phyloP scores from a whole-genome alignment of 2,329 filamentous ascomycete species.

The Fusarium keratoplasticum region DNA sequence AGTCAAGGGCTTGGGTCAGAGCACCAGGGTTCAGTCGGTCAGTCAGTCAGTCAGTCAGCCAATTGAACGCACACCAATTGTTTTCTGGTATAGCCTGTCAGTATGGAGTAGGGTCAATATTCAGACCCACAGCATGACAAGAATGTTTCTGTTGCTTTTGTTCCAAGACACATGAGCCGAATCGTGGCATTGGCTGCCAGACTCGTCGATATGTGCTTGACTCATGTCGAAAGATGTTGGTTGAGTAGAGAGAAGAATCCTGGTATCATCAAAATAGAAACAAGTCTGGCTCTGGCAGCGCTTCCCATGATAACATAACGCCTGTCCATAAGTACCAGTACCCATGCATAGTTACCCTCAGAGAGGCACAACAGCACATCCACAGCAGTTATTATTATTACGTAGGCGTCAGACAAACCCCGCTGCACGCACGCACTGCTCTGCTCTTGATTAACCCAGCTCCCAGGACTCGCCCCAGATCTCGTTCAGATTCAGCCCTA shows the following conservation, averaged over 20 bases:
- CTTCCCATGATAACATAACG: slow-evolving; percentile 7
- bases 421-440: not conserved
- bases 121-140: slow-evolving; percentile 32
- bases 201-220: slow-evolving; percentile 29
- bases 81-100: slow-evolving; percentile 21
- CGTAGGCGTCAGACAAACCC: slow-evolving; percentile 24
- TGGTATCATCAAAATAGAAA: slow-evolving; percentile 38
- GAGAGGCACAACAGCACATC: slow-evolving; percentile 12
- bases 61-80: slow-evolving; percentile 1
- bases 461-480: slow-evolving; percentile 66
- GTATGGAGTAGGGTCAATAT: slow-evolving; percentile 29
- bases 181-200: slow-evolving; percentile 14
- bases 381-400: slow-evolving; percentile 42
- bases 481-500: slow-evolving; percentile 66
- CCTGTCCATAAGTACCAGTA: slow-evolving; percentile 5
- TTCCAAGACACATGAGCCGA: slow-evolving; percentile 24
- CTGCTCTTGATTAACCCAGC: slow-evolving; percentile 47
- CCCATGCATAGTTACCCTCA: slow-evolving; percentile 4
- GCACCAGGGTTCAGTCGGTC: not conserved
- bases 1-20: not conserved
- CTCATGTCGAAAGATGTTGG: slow-evolving; percentile 28
- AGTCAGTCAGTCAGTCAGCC: not conserved
- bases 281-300: slow-evolving; percentile 2
- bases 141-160: slow-evolving; percentile 12
- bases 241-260: slow-evolving; percentile 3